A percentile compares a stretch with the other conserved stretches of the same genome.
Evolutionary conservation across 768 basidiomycete species (phyloP).

Genomic region (Dictyophora rubrovolvata): DNA sequence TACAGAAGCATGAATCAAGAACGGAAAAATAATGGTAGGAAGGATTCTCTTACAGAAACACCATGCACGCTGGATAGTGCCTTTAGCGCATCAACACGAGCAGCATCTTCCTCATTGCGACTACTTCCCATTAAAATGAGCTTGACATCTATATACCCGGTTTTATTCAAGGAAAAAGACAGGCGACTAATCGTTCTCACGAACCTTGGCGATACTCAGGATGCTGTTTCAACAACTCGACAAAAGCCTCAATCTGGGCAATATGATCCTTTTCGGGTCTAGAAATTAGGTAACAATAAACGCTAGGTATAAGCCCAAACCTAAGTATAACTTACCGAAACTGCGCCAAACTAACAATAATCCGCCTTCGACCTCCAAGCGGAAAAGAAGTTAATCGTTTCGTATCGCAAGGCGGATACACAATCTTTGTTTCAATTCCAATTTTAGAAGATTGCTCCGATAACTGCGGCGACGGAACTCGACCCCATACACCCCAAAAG

Average conservation of each 20-base stretch:
- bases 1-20: slow-evolving; percentile 19
- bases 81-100: slow-evolving; percentile 53
- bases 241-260: slow-evolving; percentile 65
- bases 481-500: slow-evolving; percentile 23
- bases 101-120: slow-evolving; percentile 66
- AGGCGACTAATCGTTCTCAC: slow-evolving; percentile 11
- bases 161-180: too few relatives aligned
- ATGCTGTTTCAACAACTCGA: slow-evolving; percentile 41
- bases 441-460: slow-evolving; percentile 25
- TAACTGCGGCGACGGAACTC: slow-evolving; percentile 35
- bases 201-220: slow-evolving; percentile 41
- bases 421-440: slow-evolving; percentile 34
- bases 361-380: slow-evolving; percentile 42
- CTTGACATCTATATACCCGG: slow-evolving; percentile 27
- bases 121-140: slow-evolving; percentile 79
- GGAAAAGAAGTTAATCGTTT: slow-evolving; percentile 51
- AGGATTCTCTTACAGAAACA: slow-evolving; percentile 41
- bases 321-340: slow-evolving; percentile 54
- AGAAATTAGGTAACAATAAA: not conserved
- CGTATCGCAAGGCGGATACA: slow-evolving; percentile 92
- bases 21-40: not conserved
- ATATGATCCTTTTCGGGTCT: slow-evolving; percentile 94
- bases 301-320: not conserved
- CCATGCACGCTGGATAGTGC: slow-evolving; percentile 49
- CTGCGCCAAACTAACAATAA: slow-evolving; percentile 84